Conservation (phyloP, 805 yeast species). For the Tetrapisispora phaffii region DNA sequence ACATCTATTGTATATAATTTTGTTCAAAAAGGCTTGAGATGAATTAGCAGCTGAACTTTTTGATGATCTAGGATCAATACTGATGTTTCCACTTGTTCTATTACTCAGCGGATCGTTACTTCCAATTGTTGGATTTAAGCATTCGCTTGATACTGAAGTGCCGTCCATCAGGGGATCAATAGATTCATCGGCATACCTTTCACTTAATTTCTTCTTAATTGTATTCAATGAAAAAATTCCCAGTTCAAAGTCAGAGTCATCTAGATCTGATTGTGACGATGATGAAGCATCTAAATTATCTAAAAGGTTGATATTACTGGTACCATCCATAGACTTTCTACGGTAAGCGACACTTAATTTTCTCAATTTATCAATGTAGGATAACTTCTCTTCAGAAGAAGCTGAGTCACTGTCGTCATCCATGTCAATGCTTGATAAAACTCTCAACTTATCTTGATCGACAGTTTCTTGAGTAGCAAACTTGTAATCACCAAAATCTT, state of each 20-base stretch:
- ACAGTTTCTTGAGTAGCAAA: conserved; percentile 3
- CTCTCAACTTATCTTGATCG: conserved; percentile 7
- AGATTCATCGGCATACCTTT: conserved; percentile 14
- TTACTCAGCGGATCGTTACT: neutral
- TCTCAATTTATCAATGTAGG: conserved; percentile 1
- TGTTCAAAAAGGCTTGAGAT: neutral
- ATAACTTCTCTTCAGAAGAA: neutral
- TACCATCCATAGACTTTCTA: neutral
- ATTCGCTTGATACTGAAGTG: neutral
- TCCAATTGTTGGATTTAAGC: neutral
- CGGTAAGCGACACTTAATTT: neutral
- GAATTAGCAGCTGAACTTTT: neutral
- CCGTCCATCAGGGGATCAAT: conserved; percentile 21
- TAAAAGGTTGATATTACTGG: neutral
- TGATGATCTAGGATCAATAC: neutral
- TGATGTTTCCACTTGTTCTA: neutral
- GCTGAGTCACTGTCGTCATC: neutral
- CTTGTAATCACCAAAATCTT: neutral
- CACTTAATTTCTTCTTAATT: neutral
- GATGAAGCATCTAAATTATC: neutral
- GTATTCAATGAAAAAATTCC: conserved; percentile 1
- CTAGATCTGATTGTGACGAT: conserved; percentile 5
- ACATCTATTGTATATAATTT: neutral
- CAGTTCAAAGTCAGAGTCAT: conserved; percentile 7
- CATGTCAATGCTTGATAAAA: neutral